phyloP scores from a whole-genome alignment of 139 green algal genomes.

The Nannochloris sp. region DNA sequence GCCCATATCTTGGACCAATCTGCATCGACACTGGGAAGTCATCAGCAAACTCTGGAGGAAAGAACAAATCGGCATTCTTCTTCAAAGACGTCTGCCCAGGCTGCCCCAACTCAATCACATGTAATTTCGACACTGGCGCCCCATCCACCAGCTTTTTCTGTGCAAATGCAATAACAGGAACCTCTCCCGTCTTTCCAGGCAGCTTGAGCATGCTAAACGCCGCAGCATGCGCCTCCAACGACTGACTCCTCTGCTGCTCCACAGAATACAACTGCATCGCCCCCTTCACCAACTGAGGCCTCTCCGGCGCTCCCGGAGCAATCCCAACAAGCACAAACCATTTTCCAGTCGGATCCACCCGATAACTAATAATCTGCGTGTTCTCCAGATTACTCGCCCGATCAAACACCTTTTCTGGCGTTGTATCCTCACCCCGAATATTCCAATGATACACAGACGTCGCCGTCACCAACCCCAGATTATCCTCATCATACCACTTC shows the following conservation, averaged over 20 bases:
- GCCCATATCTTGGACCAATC: slow-evolving; percentile 66
- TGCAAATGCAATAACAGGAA: slow-evolving; percentile 90
- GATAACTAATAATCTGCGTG: slow-evolving; percentile 98
- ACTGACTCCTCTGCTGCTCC: slow-evolving; percentile 90
- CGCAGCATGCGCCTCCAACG: slow-evolving; percentile 93
- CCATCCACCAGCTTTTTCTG: slow-evolving; percentile 87
- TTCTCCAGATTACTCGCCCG: slow-evolving; percentile 84
- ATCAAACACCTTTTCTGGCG: slow-evolving; percentile 95
- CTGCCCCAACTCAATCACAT: slow-evolving; percentile 95
- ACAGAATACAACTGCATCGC: slow-evolving; percentile 98
- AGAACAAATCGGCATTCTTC: slow-evolving; percentile 95
- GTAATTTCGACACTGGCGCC: slow-evolving; percentile 79
- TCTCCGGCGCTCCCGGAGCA: slow-evolving; percentile 79
- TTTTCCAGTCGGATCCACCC: slow-evolving; percentile 74
- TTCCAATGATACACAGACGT: slow-evolving; percentile 94
- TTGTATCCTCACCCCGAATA: slow-evolving; percentile 55
- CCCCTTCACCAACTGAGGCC: slow-evolving; percentile 92
- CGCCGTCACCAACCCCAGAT: slow-evolving; percentile 88
- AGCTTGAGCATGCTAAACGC: slow-evolving; percentile 79
- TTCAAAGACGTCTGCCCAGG: slow-evolving; percentile 53
- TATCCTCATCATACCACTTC: slow-evolving; percentile 85
- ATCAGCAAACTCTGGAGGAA: slow-evolving; percentile 96
- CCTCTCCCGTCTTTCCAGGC: slow-evolving; percentile 45
- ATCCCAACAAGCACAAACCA: slow-evolving; percentile 98
- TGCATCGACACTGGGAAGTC: slow-evolving; percentile 98